Evolutionary conservation across 2,329 filamentous ascomycete genomes (phyloP), one percentile per base, ranked within the genome.

Genomic region (Ascocoryne sarcoides): DNA sequence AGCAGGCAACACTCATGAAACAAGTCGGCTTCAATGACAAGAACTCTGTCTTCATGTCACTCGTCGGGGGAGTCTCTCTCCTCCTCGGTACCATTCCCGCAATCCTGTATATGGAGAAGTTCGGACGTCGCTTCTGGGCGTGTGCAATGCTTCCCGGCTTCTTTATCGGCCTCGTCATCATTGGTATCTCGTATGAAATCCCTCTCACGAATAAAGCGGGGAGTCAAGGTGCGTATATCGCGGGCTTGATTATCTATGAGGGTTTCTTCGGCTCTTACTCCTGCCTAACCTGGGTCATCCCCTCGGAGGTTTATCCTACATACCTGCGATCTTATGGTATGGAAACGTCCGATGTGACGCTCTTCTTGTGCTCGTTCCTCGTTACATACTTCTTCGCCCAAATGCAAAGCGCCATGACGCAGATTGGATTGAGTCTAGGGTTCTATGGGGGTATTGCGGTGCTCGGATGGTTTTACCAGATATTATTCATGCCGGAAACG

Each of bases 381-480:
- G 79, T 85, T 37, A 85, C 81, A 8, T 85, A 84, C 68, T 84
- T 84, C 68, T 86, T 85, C 62, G 70, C 71, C 0, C 67, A 68
- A 8, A 86, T 85, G 82, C 75, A 82, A 59, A 58, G 71, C 0
- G 72, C 75, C n/a, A 82, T 86, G 71, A 73, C 69, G 5, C 67
- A 63, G 23, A 83, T 78, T 1, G 81, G 82, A 8, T 65, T 85
- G 0, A 68, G 74, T 0, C 68, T 85, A 0, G 82, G 82, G 2
- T 85, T 86, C 62, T 86, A 84, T 58, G 81, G 82, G 4, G 82
- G 82, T 12, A 84, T 85, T 39, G 81, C 81, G 0, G 69, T 82
- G 0, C 8, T 85, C 0, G 82, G 79, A 10, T 82, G 79, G 72
- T 65, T 83, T 50, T 85, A 84, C 60, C 81, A 85, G 62, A 66